These are phyloP conservation scores for Areca catechu DNA, from an alignment of 176 grass and related monocot genomes.

Conservation along the genomic window DNA sequence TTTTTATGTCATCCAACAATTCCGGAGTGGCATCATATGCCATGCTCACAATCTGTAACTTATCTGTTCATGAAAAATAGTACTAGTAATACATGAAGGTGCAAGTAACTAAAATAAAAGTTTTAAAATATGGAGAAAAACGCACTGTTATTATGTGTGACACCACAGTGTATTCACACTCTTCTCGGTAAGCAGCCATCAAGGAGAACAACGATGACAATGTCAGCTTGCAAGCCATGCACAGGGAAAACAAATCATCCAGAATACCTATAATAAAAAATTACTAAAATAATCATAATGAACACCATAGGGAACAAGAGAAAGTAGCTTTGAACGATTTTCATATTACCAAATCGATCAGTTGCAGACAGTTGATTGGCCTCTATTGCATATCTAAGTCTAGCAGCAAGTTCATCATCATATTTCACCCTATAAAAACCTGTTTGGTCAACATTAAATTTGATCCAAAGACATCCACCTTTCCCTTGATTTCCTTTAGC, in stretches of 20 bases:
- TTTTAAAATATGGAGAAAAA: constrained; percentile 19
- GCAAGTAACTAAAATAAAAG: constrained; percentile 7
- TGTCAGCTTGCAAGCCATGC: constrained; percentile 81
- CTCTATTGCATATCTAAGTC: constrained; percentile 59
- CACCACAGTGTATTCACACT: constrained; percentile 69
- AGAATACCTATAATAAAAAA: constrained; percentile 48
- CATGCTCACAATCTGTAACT: constrained; percentile 45
- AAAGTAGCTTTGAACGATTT: too few species aligned
- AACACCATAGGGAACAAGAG: too few species aligned
- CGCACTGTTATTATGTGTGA: constrained; percentile 46
- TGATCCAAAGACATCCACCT: constrained; percentile 47
- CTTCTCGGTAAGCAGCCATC: constrained; percentile 67
- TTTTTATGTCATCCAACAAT: constrained; percentile 53
- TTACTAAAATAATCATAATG: too few species aligned
- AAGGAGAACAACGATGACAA: constrained; percentile 61
- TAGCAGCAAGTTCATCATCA: constrained; percentile 63
- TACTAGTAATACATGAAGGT: constrained; percentile 14
- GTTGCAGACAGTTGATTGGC: constrained; percentile 54
- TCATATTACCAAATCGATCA: constrained; percentile 70
- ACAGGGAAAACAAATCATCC: constrained; percentile 76
- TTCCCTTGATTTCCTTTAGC: constrained; percentile 18
- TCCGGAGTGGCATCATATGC: constrained; percentile 66
- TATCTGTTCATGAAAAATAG: constrained; percentile 33
- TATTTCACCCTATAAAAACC: constrained; percentile 91
- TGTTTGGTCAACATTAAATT: constrained; percentile 82